Evolutionary conservation across 2,329 filamentous ascomycete species (phyloP).

Genomic region (Fusarium buharicum): DNA sequence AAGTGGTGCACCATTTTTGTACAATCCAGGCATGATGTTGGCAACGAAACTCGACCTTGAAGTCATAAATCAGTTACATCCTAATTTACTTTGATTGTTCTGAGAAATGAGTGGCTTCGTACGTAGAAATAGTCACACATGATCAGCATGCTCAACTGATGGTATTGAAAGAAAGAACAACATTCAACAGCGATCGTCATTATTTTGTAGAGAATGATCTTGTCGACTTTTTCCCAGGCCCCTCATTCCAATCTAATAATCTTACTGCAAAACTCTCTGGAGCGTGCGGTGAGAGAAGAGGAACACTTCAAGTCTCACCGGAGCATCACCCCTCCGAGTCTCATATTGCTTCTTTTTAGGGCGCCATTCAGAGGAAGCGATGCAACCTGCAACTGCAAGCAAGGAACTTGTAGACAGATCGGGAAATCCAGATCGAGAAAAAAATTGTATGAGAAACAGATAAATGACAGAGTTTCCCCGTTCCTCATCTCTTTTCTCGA

Average conservation of each 20-base stretch:
- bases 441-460: constrained; percentile 14
- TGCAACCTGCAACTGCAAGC: constrained; percentile 27
- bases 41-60: constrained; percentile 42
- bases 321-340: constrained; percentile 14
- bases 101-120: not conserved
- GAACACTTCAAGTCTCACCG: constrained; percentile 26
- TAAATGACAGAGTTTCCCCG: constrained; percentile 19
- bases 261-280: constrained; percentile 7
- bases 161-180: not conserved
- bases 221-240: constrained; percentile 4
- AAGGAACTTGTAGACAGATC: constrained; percentile 25
- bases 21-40: constrained; percentile 42
- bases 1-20: constrained; percentile 39
- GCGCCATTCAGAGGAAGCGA: constrained; percentile 31
- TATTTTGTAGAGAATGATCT: constrained; percentile 7
- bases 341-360: constrained; percentile 39
- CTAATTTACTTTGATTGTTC: not conserved
- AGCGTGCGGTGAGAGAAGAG: constrained; percentile 22
- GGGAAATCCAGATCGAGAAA: constrained; percentile 18
- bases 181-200: constrained; percentile 8
- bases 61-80: constrained; percentile 1
- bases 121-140: constrained; percentile 45
- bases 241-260: constrained; percentile 10
- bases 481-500: constrained; percentile 34
- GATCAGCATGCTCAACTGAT: not conserved